A percentile compares a stretch with the other conserved stretches of the same genome.
phyloP scores from a whole-genome alignment of 83 land plant species.

The Thuja plicata region DNA sequence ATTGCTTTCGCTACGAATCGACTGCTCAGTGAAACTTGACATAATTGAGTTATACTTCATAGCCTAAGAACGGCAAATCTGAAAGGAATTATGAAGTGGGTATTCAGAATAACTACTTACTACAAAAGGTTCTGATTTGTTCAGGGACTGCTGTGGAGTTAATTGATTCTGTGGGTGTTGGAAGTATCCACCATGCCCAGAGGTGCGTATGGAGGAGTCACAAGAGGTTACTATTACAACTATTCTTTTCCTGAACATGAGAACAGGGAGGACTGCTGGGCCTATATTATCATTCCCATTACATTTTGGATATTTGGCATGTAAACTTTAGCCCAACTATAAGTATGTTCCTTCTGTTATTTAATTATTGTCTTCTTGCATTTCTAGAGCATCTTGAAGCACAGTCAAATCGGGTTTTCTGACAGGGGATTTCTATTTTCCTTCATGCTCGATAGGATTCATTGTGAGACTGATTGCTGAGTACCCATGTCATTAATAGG shows the following conservation, averaged over 20 bases:
- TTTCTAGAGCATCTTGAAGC: background rate
- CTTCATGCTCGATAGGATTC: background rate
- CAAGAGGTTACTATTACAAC: background rate
- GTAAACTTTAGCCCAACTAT: slow-evolving; percentile 2
- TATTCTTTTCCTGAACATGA: background rate
- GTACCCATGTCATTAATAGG: background rate
- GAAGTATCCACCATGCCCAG: slow-evolving; percentile 7
- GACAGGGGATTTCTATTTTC: background rate
- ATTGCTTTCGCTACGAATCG: background rate
- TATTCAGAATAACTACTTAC: background rate
- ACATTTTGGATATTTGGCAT: slow-evolving; percentile 19
- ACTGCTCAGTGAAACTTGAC: background rate
- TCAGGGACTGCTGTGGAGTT: background rate
- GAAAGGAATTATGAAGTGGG: background rate
- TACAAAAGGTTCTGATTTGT: background rate
- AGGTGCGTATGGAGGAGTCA: background rate
- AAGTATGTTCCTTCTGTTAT: background rate
- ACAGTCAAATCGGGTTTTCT: background rate
- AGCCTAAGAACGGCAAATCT: background rate
- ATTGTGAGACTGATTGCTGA: background rate
- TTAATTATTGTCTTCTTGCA: background rate
- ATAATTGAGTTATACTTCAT: background rate
- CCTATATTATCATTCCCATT: slow-evolving; percentile 3
- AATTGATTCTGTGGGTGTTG: background rate
- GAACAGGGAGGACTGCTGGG: slow-evolving; percentile 11